phyloP scores from a whole-genome alignment of 1,284 basidiomycete genomes.

The Termitomyces sp. region DNA sequence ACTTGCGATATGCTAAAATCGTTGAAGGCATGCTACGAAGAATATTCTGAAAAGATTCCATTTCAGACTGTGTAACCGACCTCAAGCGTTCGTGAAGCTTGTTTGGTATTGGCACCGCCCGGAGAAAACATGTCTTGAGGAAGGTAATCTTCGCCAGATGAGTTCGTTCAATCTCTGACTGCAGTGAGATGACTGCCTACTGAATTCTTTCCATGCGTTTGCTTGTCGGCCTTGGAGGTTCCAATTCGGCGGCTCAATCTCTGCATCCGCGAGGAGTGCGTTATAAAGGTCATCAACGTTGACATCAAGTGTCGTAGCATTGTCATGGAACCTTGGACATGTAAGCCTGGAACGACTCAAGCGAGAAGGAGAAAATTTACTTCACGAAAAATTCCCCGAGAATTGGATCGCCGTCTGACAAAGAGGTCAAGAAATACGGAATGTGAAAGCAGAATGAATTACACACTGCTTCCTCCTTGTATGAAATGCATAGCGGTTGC shows the following conservation, averaged over 20 bases:
- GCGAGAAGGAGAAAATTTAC: slow-evolving; percentile 43
- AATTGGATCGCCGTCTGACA: slow-evolving; percentile 58
- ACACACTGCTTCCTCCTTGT: slow-evolving; percentile 61
- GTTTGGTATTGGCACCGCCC: slow-evolving; percentile 39
- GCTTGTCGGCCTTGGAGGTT: slow-evolving; percentile 60
- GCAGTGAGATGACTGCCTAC: slow-evolving; percentile 23
- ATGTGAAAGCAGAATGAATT: not conserved
- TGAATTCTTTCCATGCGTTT: slow-evolving; percentile 50
- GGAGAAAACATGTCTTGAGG: slow-evolving; percentile 45
- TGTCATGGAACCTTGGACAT: slow-evolving; percentile 38
- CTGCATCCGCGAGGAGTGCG: slow-evolving; percentile 51
- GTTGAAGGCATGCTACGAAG: slow-evolving; percentile 38
- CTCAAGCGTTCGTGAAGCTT: slow-evolving; percentile 44
- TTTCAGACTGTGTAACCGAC: slow-evolving; percentile 20
- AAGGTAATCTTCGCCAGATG: slow-evolving; percentile 37
- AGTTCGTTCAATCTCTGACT: not conserved
- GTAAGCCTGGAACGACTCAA: slow-evolving; percentile 34
- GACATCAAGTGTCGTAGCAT: slow-evolving; percentile 36
- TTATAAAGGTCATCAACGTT: slow-evolving; percentile 42
- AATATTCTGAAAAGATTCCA: slow-evolving; percentile 25
- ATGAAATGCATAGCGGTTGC: slow-evolving; percentile 49
- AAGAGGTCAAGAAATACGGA: slow-evolving; percentile 31
- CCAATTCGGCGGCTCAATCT: slow-evolving; percentile 55
- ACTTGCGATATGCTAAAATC: slow-evolving; percentile 49
- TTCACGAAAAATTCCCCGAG: slow-evolving; percentile 65